Percentiles rank a stretch among this genome's conserved stretches.
Evolutionary conservation across 768 basidiomycete species (phyloP).

Genomic region (Calocybe cyanea): DNA sequence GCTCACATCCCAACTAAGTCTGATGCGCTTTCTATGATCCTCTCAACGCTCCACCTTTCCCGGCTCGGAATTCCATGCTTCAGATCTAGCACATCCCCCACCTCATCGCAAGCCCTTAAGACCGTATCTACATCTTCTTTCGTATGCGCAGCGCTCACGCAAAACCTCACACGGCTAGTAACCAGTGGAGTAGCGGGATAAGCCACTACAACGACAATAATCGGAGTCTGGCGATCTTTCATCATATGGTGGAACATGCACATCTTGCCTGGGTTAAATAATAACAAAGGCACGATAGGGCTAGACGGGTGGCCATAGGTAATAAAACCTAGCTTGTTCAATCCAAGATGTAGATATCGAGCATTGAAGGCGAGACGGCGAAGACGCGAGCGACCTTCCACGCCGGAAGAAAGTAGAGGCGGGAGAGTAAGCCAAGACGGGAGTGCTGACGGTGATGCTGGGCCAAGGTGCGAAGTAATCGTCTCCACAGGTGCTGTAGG

Average conservation of each 20-base stretch:
- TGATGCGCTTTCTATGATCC: constrained; percentile 65
- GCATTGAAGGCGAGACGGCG: constrained; percentile 93
- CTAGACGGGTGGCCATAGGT: constrained; percentile 89
- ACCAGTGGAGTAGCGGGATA: constrained; percentile 91
- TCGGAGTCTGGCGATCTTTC: constrained; percentile 73
- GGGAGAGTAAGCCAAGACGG: constrained; percentile 82
- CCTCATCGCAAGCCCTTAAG: constrained; percentile 84
- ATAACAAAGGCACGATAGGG: constrained; percentile 87
- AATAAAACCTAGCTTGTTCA: constrained; percentile 94
- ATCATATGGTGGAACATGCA: constrained; percentile 87
- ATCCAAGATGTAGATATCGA: constrained; percentile 82
- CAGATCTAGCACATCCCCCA: constrained; percentile 86
- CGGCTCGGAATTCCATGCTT: constrained; percentile 60
- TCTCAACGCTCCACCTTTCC: constrained; percentile 78
- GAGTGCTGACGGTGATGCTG: constrained; percentile 57
- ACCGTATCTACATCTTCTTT: constrained; percentile 93
- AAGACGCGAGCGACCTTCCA: constrained; percentile 79
- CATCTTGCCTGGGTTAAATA: constrained; percentile 96
- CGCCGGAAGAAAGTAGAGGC: constrained; percentile 68
- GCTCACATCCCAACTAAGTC: constrained; percentile 48
- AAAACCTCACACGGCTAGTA: constrained; percentile 88
- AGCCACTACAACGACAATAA: constrained; percentile 85
- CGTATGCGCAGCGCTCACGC: constrained; percentile 91
- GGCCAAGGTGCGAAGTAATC: constrained; percentile 56
- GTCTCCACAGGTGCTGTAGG: constrained; percentile 32